A percentile compares a stretch with the other conserved stretches of the same genome.
phyloP scores from a whole-genome alignment of 306 rosid species.

The Castanospermum australe region DNA sequence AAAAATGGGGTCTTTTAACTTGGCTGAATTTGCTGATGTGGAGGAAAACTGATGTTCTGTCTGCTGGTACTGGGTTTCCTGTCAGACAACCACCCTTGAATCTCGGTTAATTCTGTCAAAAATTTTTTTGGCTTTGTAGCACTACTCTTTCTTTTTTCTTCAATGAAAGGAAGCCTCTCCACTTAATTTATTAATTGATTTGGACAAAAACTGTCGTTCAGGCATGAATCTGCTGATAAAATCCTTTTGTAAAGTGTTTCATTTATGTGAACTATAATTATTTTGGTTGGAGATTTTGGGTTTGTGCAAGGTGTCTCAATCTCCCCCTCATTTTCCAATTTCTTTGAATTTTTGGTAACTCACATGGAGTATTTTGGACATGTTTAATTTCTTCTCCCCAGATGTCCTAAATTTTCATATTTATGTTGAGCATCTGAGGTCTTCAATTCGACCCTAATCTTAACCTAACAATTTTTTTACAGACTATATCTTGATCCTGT shows the following conservation, averaged over 20 bases:
- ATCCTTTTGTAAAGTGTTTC: not conserved
- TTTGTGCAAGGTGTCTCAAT: not conserved
- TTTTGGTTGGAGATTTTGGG: not conserved
- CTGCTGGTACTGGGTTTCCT: not conserved
- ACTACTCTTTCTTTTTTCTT: not conserved
- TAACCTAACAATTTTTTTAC: not conserved
- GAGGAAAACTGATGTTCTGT: not conserved
- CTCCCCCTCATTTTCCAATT: not conserved
- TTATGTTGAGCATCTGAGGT: conserved; percentile 12
- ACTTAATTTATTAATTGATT: conserved; percentile 3
- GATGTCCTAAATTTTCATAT: not conserved
- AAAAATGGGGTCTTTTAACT: not conserved
- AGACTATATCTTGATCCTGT: not conserved
- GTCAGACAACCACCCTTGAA: too few relatives aligned
- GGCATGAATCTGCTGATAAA: not conserved
- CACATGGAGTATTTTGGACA: not conserved
- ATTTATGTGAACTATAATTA: not conserved
- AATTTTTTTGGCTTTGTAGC: too few relatives aligned
- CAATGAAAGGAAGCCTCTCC: not conserved
- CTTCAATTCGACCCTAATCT: conserved; percentile 7
- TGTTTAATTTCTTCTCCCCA: not conserved
- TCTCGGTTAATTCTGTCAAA: too few relatives aligned
- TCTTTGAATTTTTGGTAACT: not conserved
- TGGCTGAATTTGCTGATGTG: not conserved
- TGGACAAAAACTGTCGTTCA: not conserved